Base-by-base conservation (phyloP, 2,329 filamentous ascomycete species). In the Microdochium trichocladiopsis region DNA sequence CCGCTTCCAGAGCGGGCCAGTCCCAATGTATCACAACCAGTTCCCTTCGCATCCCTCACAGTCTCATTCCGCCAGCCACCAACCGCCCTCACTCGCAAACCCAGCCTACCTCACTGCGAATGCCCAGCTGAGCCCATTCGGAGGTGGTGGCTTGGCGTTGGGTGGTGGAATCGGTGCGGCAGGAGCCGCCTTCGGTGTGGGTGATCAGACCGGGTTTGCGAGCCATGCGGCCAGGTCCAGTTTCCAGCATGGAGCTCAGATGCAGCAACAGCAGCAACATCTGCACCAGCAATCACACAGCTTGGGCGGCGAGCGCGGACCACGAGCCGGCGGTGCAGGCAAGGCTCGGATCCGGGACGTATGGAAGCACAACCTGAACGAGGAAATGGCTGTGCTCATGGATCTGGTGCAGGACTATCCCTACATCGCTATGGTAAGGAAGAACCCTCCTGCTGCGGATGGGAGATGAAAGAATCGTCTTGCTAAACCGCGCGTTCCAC, bases 361-460 rank as follows among this genome's bases (percentile, higher is more conserved):
- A 37, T 99, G 94, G 94, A 88, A 87, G 67, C 83, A 90, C 61
- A 97, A 97, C 63, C 72, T 97, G 57, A 82, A 89, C 24, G 88
- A 95, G 65, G 94, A 99, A 73, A 94, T 99, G 87, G 86, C 83
- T 9, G 76, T 88, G 49, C 71, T 99, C 60, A 81, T 93, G 67
- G 83, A 88, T 54, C 74, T 97, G 62, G 84, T 97, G 57, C 88
- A 95, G 56, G 89, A 88, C 63, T 97, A 95, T 69, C 90, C 91
- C 43, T 97, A 95, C 67, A 93, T 99, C 70, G 93, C 92, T 61
- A 97, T 99, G 94, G 92, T 96, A 75, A 76, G 87, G 28, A 31
- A 52, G 41, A 48, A 22, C 22, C 2, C 37, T 37, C 14, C 24
- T 36, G n/a, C 4, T n/a, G n/a, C n/a, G n/a, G n/a, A n/a, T n/a